These are phyloP conservation scores for Hibiscus tridactylites DNA, from an alignment of 345 rosid genomes.

Conservation along the genomic window DNA sequence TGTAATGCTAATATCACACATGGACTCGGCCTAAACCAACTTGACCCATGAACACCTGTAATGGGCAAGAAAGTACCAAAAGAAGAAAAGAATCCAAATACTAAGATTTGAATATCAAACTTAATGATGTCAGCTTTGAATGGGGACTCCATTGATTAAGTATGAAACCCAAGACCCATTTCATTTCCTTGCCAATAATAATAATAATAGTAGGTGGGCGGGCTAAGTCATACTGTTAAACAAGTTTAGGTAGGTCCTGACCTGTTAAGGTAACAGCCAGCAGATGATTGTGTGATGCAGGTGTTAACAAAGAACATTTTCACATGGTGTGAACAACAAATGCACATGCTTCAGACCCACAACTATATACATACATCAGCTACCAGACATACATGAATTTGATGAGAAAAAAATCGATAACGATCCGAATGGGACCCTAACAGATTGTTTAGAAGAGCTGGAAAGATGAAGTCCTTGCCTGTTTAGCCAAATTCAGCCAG, in stretches of 20 bases:
- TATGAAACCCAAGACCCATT: too few relatives aligned
- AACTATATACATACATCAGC: neutral
- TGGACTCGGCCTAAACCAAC: too few relatives aligned
- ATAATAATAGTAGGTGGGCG: too few relatives aligned
- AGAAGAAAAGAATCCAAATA: too few relatives aligned
- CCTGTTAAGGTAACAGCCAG: conserved; percentile 23
- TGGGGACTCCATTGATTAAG: too few relatives aligned
- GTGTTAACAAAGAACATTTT: conserved; percentile 9
- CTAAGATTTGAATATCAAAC: too few relatives aligned
- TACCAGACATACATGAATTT: neutral
- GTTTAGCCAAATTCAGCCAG: neutral
- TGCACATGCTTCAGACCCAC: conserved; percentile 27
- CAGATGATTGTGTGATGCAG: neutral
- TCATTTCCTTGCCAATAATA: too few relatives aligned
- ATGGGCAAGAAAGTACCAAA: too few relatives aligned
- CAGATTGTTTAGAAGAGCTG: neutral
- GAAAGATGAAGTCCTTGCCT: neutral
- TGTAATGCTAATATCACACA: too few relatives aligned
- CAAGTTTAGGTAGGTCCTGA: conserved; percentile 9
- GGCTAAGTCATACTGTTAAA: neutral
- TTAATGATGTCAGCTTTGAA: too few relatives aligned
- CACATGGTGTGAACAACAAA: conserved; percentile 25
- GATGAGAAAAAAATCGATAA: too few relatives aligned
- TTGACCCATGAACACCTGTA: too few relatives aligned
- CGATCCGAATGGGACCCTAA: neutral